Conservation (phyloP, 2,329 filamentous ascomycete genomes). For the Fusarium sp. region DNA sequence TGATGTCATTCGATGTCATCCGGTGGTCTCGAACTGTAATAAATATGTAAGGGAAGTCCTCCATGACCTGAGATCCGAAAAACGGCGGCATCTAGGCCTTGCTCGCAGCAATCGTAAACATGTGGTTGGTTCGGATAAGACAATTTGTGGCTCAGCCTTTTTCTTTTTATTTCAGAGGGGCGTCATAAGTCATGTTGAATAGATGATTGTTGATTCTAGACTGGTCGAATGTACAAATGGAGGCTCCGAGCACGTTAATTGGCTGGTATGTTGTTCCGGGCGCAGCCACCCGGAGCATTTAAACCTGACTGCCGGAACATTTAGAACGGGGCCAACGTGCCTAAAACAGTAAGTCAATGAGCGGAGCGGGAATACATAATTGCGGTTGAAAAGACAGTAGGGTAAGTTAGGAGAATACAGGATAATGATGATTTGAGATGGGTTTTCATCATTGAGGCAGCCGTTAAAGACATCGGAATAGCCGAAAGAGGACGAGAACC, state of each 20-base stretch:
- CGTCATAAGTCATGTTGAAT: background rate
- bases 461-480: accelerated
- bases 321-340: too few relatives aligned
- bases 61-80: background rate
- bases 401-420: background rate
- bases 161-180: background rate
- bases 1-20: background rate
- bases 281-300: background rate
- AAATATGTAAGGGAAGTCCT: background rate
- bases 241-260: background rate
- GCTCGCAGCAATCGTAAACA: too few relatives aligned
- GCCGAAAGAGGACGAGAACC: too few relatives aligned
- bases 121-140: background rate
- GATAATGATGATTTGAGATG: background rate
- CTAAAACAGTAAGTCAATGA: background rate
- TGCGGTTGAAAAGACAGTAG: background rate
- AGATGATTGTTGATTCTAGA: background rate
- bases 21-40: background rate
- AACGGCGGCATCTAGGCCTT: background rate
- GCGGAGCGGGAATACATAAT: background rate
- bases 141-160: background rate
- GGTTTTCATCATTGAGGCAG: background rate
- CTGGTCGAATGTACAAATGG: background rate
- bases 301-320: background rate
- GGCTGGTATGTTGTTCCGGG: background rate